phyloP scores from a whole-genome alignment of 768 basidiomycete species.

The Suillus plorans region DNA sequence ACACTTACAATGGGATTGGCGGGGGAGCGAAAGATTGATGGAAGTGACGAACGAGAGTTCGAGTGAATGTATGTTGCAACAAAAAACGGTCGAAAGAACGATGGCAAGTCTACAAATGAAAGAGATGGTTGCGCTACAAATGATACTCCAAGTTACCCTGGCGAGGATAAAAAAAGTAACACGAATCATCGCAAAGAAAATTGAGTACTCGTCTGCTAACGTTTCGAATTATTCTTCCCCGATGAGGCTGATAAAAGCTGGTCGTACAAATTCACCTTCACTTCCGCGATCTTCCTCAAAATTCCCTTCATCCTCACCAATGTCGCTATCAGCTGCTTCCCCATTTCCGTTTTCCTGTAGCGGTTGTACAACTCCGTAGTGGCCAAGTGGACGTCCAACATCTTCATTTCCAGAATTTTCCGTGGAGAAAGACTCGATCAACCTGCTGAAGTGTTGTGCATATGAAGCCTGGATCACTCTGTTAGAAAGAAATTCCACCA shows the following conservation, averaged over 20 bases:
- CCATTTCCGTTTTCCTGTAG: not conserved
- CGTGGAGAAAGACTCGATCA: slow-evolving; percentile 21
- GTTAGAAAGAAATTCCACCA: too few species aligned
- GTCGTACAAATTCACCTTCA: not conserved
- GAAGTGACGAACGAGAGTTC: not conserved
- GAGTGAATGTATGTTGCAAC: not conserved
- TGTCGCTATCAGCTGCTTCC: not conserved
- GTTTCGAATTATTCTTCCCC: not conserved
- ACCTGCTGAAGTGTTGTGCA: slow-evolving; percentile 5
- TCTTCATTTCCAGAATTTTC: not conserved
- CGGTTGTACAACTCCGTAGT: not conserved
- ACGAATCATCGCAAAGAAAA: not conserved
- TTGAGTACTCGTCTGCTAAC: not conserved
- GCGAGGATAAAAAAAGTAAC: not conserved
- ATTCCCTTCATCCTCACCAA: not conserved
- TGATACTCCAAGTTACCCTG: not conserved
- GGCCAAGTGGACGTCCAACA: not conserved
- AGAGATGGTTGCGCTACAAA: not conserved
- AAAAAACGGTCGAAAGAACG: not conserved
- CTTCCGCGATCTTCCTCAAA: not conserved
- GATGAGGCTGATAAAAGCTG: not conserved
- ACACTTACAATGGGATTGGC: not conserved
- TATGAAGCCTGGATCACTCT: too few species aligned
- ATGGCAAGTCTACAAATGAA: not conserved
- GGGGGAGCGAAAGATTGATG: not conserved